Percentiles rank a stretch among this genome's conserved stretches.
Conservation (phyloP, 495 filamentous ascomycete genomes). For the Aspergillus campestris region DNA sequence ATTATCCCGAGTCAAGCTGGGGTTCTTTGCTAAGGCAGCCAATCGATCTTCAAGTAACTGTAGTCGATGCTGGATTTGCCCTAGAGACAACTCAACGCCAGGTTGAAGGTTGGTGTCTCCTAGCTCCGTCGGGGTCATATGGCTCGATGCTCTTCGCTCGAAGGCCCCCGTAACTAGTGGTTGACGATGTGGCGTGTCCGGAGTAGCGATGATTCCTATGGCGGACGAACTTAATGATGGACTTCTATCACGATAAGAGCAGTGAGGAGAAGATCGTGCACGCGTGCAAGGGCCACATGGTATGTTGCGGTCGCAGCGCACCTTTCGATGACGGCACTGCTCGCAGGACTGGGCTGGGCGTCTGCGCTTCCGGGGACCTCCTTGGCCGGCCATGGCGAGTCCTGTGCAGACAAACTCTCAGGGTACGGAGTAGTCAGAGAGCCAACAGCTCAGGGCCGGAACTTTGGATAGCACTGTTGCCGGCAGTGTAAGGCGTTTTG, state of each 20-base stretch:
- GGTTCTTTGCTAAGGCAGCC: neutral
- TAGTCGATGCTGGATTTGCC: conserved; percentile 9
- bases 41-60: conserved; percentile 10
- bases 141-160: neutral
- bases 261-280: conserved; percentile 19
- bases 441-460: too few relatives aligned
- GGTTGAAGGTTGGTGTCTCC: neutral
- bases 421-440: too few relatives aligned
- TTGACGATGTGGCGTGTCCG: neutral
- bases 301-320: conserved; percentile 33
- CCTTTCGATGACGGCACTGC: conserved; percentile 35
- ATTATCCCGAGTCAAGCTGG: neutral
- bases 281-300: conserved; percentile 33
- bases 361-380: conserved; percentile 24
- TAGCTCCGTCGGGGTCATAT: conserved; percentile 1
- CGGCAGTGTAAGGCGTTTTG: too few relatives aligned
- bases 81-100: neutral
- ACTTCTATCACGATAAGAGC: conserved; percentile 12
- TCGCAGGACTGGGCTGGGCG: conserved; percentile 36
- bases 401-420: too few relatives aligned
- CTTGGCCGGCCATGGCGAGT: too few relatives aligned
- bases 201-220: neutral
- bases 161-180: neutral
- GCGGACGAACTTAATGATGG: neutral
- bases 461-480: too few relatives aligned